Percentiles rank a stretch among this genome's conserved stretches.
Evolutionary conservation across 805 yeast genomes (phyloP).

Genomic region (Jamesozyma hellenica): DNA sequence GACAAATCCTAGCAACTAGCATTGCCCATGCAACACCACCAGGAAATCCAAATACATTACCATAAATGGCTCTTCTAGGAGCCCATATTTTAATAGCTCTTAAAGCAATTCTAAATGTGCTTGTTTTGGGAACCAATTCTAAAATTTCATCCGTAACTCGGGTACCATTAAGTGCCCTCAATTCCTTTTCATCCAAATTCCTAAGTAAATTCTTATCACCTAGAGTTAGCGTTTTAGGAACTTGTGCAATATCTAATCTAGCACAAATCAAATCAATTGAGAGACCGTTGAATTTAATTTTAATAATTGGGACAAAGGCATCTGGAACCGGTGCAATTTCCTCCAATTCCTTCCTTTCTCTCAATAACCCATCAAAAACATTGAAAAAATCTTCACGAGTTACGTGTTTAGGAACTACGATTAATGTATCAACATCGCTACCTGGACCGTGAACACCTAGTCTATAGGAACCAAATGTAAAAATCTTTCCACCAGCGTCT

Average conservation of each 20-base stretch:
- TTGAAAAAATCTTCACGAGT: constrained; percentile 80
- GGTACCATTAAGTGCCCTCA: constrained; percentile 88
- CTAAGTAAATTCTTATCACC: constrained; percentile 76
- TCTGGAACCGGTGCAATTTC: constrained; percentile 92
- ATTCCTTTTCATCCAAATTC: constrained; percentile 84
- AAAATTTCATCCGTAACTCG: constrained; percentile 94
- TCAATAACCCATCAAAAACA: constrained; percentile 61
- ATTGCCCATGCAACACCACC: constrained; percentile 99
- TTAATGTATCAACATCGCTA: constrained; percentile 90
- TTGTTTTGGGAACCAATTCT: constrained; percentile 81
- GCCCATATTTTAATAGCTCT: constrained; percentile 96
- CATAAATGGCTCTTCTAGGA: constrained; percentile 85
- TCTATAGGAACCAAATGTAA: constrained; percentile 89
- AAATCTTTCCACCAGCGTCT: constrained; percentile 97
- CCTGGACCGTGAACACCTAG: constrained; percentile 98
- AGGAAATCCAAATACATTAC: constrained; percentile 92
- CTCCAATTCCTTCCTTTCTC: constrained; percentile 70
- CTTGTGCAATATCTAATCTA: constrained; percentile 68
- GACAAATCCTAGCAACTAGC: constrained; percentile 97
- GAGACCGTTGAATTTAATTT: constrained; percentile 80
- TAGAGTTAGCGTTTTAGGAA: constrained; percentile 64
- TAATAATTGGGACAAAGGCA: constrained; percentile 95
- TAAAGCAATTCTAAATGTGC: constrained; percentile 84
- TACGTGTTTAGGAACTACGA: constrained; percentile 96
- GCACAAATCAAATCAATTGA: constrained; percentile 88